A percentile compares a stretch with the other conserved stretches of the same genome.
Evolutionary conservation across 202 grass and related monocot species (phyloP).

Genomic region (Setaria italica): DNA sequence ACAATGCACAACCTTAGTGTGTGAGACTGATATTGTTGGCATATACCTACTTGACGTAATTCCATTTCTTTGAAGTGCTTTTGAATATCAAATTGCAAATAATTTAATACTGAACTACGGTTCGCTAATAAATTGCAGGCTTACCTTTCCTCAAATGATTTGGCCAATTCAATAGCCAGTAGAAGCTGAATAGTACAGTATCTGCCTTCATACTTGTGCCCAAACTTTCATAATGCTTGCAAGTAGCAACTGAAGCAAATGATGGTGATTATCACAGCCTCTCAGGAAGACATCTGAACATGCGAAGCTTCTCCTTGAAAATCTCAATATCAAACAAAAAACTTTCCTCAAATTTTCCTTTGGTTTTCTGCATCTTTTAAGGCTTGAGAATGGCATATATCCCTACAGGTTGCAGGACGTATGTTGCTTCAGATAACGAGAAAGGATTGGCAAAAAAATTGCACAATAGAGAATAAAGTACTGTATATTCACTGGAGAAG

Average conservation of each 20-base stretch:
- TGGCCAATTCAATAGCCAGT: not conserved
- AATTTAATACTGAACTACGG: not conserved
- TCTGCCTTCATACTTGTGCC: not conserved
- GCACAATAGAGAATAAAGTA: not conserved
- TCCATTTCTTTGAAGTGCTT: not conserved
- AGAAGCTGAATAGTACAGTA: not conserved
- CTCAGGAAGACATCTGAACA: not conserved
- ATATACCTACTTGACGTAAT: not conserved
- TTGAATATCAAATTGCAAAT: not conserved
- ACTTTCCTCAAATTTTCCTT: not conserved
- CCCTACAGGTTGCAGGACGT: slow-evolving; percentile 2
- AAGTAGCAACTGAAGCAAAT: not conserved
- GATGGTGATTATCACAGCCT: not conserved
- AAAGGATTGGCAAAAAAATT: not conserved
- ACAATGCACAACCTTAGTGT: slow-evolving; percentile 1
- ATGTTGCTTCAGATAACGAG: not conserved
- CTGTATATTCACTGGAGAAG: not conserved
- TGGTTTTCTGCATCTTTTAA: not conserved
- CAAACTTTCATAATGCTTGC: not conserved
- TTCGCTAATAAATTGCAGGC: not conserved
- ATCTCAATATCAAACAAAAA: no score
- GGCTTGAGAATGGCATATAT: slow-evolving; percentile 13
- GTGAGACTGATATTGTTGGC: slow-evolving; percentile 25
- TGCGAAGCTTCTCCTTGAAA: not conserved
- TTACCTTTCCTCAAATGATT: not conserved